Base-by-base conservation (phyloP, 2,329 filamentous ascomycete species). In the Xylariaceae sp. region DNA sequence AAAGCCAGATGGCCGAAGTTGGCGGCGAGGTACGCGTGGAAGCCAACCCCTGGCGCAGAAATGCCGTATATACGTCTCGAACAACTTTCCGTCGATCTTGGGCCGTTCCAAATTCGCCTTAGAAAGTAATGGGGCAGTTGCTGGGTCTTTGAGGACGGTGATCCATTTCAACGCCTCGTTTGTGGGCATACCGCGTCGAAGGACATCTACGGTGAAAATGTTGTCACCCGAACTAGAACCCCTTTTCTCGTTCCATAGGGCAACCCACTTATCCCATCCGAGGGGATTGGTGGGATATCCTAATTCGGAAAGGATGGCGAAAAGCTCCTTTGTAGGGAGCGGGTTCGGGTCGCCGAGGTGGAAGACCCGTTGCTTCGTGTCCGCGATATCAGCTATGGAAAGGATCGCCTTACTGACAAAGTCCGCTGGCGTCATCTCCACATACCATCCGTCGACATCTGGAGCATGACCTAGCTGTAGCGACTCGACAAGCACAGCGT, bases 371-470 rank as follows among this genome's bases (percentile, higher is more conserved):
- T 89, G 87, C 8, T 85, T 78, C 1, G 80, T 78, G 42, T 86
- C 78, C 0, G 76, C 81, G 60, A 90, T 80, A 65, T 87, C 85
- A 47, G 86, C 81, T 17, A 92, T 80, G 15, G 88, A 84, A 23
- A 89, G 77, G 64, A 93, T 89, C 3, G 88, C 85, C 63, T 85
- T 85, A 74, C 86, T 89, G 60, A 92, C 88, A 67, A 90, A 92
- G 73, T 93, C 89, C 11, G 91, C 89, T 0, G 89, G 89, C 0
- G 89, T 92, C 89, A 92, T 92, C 74, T 93, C 89, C 1, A 88
- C 83, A 53, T 86, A 83, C 89, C 89, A 93, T 48, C 85, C 85
- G 53, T 87, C 80, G 3, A 92, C 85, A 56, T 89, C 80, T 0
- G 89, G 89, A 1, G 83, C 83, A 65, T 83, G 82, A 4, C 88